These are phyloP conservation scores for Psidium guajava DNA, from an alignment of 345 rosid genomes.

Conservation along the genomic window DNA sequence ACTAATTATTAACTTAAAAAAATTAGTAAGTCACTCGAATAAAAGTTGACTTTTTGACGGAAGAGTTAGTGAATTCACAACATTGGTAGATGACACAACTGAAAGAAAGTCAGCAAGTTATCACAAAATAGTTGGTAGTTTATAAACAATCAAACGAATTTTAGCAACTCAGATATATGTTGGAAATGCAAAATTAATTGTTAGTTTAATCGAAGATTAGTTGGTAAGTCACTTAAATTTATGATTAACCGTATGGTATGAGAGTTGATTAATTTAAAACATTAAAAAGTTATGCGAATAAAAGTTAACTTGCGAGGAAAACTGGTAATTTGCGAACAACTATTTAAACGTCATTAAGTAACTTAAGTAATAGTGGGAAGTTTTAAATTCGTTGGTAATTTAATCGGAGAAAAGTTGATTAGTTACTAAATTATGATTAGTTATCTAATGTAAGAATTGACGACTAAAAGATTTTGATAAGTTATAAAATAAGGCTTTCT, in stretches of 20 bases:
- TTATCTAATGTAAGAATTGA: neutral
- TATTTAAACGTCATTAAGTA: neutral
- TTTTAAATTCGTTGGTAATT: neutral
- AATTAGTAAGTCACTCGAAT: neutral
- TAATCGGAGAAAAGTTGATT: neutral
- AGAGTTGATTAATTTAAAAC: neutral
- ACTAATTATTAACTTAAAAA: neutral
- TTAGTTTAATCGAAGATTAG: neutral
- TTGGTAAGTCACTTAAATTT: neutral
- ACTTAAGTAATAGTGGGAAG: neutral
- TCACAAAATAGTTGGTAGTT: neutral
- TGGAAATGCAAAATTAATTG: neutral
- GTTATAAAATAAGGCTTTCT: neutral
- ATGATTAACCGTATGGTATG: neutral
- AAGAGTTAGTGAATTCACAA: neutral
- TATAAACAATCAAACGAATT: neutral
- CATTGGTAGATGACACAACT: neutral
- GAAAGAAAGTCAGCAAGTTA: neutral
- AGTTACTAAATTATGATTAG: neutral
- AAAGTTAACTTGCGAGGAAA: neutral
- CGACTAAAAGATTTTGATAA: neutral
- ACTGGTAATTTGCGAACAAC: neutral
- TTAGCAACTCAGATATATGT: neutral
- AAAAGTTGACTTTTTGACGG: neutral
- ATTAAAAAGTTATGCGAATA: neutral